These are phyloP conservation scores for Polymyxa betae DNA, from an alignment of 208 protist species.

Conservation along the genomic window DNA sequence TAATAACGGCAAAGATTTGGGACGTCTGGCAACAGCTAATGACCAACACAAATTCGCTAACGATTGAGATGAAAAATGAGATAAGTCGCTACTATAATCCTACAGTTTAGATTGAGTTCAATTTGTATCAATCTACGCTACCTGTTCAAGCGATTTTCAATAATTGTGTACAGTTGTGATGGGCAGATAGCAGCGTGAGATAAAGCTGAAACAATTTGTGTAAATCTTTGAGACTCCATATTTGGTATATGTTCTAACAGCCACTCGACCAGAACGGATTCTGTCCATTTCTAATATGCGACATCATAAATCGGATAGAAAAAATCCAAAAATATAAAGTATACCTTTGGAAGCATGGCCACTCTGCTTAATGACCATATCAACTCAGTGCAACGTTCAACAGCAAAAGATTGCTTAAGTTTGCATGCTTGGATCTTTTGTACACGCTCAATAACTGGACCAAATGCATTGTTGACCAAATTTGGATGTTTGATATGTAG, in stretches of 20 bases:
- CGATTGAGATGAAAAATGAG: not conserved
- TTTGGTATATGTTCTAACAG: not conserved
- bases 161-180: not conserved
- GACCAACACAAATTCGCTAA: constrained; percentile 34
- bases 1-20: not conserved
- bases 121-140: too few relatives aligned
- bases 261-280: not conserved
- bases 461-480: not conserved
- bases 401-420: not conserved
- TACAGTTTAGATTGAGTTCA: not conserved
- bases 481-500: not conserved
- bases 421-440: not conserved
- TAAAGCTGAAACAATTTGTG: constrained; percentile 8
- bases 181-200: constrained; percentile 22
- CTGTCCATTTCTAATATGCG: not conserved
- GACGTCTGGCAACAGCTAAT: not conserved
- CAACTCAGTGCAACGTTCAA: not conserved
- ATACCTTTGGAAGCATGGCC: not conserved
- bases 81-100: not conserved
- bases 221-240: not conserved
- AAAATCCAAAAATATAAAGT: not conserved
- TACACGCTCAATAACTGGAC: not conserved
- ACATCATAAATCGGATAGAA: not conserved
- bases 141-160: not conserved
- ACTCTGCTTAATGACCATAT: not conserved